phyloP scores from a whole-genome alignment of 2,329 filamentous ascomycete species.

The Calonectria crousiana region DNA sequence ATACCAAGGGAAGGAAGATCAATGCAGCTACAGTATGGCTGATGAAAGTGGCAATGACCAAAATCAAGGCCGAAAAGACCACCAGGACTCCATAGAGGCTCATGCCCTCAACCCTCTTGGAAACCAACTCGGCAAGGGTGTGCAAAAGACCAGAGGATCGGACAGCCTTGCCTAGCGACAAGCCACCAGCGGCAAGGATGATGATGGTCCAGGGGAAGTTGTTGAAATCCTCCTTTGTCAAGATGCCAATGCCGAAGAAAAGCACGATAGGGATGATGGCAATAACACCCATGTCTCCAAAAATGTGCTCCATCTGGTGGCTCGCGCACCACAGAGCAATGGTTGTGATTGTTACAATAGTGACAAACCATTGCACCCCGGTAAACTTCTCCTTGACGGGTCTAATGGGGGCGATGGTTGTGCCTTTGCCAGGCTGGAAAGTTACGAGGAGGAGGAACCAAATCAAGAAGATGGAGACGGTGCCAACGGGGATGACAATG shows the following conservation, averaged over 20 bases:
- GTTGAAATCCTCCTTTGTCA: constrained; percentile 99
- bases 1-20: constrained; percentile 92
- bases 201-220: constrained; percentile 99
- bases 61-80: constrained; percentile 85
- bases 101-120: constrained; percentile 78
- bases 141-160: constrained; percentile 92
- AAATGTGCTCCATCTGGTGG: constrained; percentile 87
- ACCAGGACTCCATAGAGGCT: constrained; percentile 88
- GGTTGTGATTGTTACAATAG: constrained; percentile 82
- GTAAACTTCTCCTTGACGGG: constrained; percentile 90
- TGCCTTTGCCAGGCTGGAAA: constrained; percentile 87
- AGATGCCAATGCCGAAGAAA: constrained; percentile 95
- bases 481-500: constrained; percentile 90
- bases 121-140: constrained; percentile 85
- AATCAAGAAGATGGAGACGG: constrained; percentile 88
- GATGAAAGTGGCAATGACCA: constrained; percentile 97
- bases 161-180: constrained; percentile 93
- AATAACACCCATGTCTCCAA: constrained; percentile 98
- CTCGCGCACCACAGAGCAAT: constrained; percentile 94
- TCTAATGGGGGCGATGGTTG: constrained; percentile 91
- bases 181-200: constrained; percentile 92
- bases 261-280: constrained; percentile 95
- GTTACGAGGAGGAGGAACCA: constrained; percentile 88
- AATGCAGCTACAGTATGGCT: constrained; percentile 96
- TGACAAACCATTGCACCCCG: constrained; percentile 93